phyloP scores from a whole-genome alignment of 495 filamentous ascomycete genomes.

The Talaromyces borbonicus region DNA sequence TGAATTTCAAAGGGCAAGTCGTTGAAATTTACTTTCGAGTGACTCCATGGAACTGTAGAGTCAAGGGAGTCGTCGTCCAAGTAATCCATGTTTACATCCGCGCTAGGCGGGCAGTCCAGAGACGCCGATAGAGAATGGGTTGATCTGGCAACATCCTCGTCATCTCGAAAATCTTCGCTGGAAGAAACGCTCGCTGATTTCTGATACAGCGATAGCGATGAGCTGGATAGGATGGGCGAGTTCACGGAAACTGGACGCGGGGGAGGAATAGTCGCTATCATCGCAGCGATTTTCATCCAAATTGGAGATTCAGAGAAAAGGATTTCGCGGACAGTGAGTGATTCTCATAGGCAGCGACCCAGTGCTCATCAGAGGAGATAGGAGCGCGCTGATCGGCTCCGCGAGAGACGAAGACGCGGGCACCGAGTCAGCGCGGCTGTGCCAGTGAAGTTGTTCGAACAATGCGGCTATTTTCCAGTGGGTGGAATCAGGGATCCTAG shows the following conservation, averaged over 20 bases:
- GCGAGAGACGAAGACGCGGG: too few species aligned
- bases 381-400: too few species aligned
- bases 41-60: slow-evolving; percentile 7
- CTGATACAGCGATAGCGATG: slow-evolving; percentile 12
- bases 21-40: slow-evolving; percentile 26
- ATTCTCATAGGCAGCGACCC: too few species aligned
- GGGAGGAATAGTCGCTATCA: slow-evolving; percentile 26
- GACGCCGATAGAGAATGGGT: slow-evolving; percentile 12
- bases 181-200: slow-evolving; percentile 20
- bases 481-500: not conserved
- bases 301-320: not conserved
- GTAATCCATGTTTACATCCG: slow-evolving; percentile 24
- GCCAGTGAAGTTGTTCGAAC: too few species aligned
- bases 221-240: slow-evolving; percentile 19
- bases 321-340: too few species aligned
- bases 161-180: slow-evolving; percentile 17
- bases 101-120: slow-evolving; percentile 13
- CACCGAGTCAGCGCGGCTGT: too few species aligned
- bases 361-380: too few species aligned
- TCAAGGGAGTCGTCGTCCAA: not conserved
- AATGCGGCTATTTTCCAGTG: too few species aligned
- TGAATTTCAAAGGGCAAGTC: slow-evolving; percentile 61
- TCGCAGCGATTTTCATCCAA: slow-evolving; percentile 9
- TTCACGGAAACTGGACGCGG: slow-evolving; percentile 28
- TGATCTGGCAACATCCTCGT: slow-evolving; percentile 13